Evolutionary conservation across 495 filamentous ascomycete genomes (phyloP), one percentile per base, ranked within the genome.

Genomic region (Podospora appendiculata): DNA sequence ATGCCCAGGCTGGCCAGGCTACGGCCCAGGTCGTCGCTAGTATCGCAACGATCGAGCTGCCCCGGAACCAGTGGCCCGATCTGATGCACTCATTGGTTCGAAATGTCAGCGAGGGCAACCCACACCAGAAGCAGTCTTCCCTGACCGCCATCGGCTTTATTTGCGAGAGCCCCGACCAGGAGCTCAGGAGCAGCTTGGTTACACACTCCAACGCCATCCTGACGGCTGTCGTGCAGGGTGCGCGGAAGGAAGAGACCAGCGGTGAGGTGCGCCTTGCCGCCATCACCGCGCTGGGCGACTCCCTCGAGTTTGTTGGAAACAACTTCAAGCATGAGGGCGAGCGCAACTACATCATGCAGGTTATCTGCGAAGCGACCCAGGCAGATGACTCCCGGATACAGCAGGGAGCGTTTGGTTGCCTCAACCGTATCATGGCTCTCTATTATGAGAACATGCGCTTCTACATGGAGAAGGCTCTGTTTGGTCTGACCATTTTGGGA

Each of bases 361-460:
- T 98, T 57, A 87, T 98, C 61, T 98, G 93, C 71, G 93, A 98
- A 75, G 94, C 94, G 49, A 97, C 94, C 46, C 94, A 97, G 70
- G 88, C 89, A 53, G 71, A 82, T 3, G 92, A 98, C 70, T 79
- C 79, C 50, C 82, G 90, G 61, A 91, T 97, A 71, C 91, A 96
- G 65, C 88, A 94, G 58, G 90, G 88, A 53, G 89, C 94, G 12
- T 98, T 95, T 63, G 93, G 92, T 51, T 98, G 94, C 65, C 70
- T 98, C 62, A 97, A 97, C 80, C 82, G 91, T 62, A 95, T 98
- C 67, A 98, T 98, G 93, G 87, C 78, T 52, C 77, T 95, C 39
- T 97, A 98, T 74, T 98, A 98, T 67, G 93, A 97, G 61, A 91
- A 95, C 75, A 98, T 98, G 93, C 82, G 90, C 61, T 97, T 95